These are phyloP conservation scores for Dryas octopetala DNA, from an alignment of 306 rosid genomes.

Conservation along the genomic window DNA sequence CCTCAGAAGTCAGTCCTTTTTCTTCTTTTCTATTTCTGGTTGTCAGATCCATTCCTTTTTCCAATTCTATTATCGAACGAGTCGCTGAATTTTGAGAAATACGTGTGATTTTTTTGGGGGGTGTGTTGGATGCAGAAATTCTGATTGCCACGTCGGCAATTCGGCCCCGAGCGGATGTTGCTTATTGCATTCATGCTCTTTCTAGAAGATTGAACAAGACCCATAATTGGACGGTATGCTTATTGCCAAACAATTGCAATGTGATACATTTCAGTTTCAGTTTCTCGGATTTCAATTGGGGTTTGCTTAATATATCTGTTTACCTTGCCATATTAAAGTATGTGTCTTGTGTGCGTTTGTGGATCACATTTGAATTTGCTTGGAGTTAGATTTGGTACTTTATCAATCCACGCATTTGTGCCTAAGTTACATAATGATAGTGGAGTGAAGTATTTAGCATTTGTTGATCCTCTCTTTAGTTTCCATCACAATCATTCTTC, in stretches of 20 bases:
- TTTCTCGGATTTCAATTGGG: background rate
- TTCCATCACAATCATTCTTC: background rate
- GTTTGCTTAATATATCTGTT: background rate
- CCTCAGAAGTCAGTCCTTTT: slow-evolving; percentile 64
- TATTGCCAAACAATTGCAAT: background rate
- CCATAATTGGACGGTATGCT: slow-evolving; percentile 94
- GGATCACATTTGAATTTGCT: background rate
- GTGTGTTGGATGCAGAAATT: slow-evolving; percentile 41
- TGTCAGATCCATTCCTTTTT: slow-evolving; percentile 43
- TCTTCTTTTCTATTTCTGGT: background rate
- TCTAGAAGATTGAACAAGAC: slow-evolving; percentile 83
- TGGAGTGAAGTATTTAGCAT: background rate
- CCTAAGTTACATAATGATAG: background rate
- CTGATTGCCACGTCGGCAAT: slow-evolving; percentile 78
- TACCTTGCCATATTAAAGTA: background rate
- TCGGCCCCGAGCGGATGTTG: slow-evolving; percentile 97
- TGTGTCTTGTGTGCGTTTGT: background rate
- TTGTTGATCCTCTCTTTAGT: background rate
- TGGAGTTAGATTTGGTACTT: background rate
- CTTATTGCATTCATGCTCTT: slow-evolving; percentile 94
- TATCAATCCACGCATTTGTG: background rate
- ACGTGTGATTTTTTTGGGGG: background rate
- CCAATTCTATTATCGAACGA: background rate
- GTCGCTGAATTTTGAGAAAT: slow-evolving; percentile 15
- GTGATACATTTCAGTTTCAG: background rate